Evolutionary conservation across 2,329 filamentous ascomycete species (phyloP).

Genomic region (Fusarium virguliforme): DNA sequence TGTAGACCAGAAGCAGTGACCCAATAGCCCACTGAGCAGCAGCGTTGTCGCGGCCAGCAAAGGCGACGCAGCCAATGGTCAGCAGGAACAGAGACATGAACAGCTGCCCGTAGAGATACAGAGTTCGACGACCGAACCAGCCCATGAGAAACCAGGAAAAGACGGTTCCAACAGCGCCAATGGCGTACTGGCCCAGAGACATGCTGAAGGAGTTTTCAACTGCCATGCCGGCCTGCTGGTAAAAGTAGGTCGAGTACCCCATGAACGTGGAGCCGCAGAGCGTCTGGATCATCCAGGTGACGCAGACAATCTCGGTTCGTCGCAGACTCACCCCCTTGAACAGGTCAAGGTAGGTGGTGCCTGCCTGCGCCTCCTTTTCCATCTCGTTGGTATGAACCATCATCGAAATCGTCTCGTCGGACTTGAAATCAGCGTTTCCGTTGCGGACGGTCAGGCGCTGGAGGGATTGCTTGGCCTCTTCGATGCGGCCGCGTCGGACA

Average conservation of each 20-base stretch:
- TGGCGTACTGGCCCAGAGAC: slow-evolving; percentile 60
- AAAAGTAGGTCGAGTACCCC: slow-evolving; percentile 73
- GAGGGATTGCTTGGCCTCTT: slow-evolving; percentile 59
- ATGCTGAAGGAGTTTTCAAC: slow-evolving; percentile 59
- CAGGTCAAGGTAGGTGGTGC: slow-evolving; percentile 63
- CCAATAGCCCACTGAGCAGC: slow-evolving; percentile 66
- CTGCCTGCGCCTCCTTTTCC: slow-evolving; percentile 59
- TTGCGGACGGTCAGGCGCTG: slow-evolving; percentile 60
- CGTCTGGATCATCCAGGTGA: slow-evolving; percentile 62
- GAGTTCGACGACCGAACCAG: slow-evolving; percentile 62
- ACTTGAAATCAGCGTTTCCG: slow-evolving; percentile 54
- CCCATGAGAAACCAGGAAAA: slow-evolving; percentile 64
- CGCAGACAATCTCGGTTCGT: slow-evolving; percentile 63
- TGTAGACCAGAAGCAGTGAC: slow-evolving; percentile 62
- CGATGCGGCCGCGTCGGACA: slow-evolving; percentile 59
- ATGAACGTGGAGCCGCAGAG: slow-evolving; percentile 63
- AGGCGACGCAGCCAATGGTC: slow-evolving; percentile 70
- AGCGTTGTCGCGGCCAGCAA: slow-evolving; percentile 62
- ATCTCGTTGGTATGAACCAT: slow-evolving; percentile 68
- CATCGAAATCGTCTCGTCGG: slow-evolving; percentile 65
- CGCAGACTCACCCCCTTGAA: slow-evolving; percentile 65
- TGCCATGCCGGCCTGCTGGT: slow-evolving; percentile 61
- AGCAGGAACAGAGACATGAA: slow-evolving; percentile 63
- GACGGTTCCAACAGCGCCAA: slow-evolving; percentile 64
- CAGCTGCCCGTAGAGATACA: slow-evolving; percentile 66